Evolutionary conservation across 106 monocot species (phyloP).

Genomic region (Dendrobium chrysotoxum): DNA sequence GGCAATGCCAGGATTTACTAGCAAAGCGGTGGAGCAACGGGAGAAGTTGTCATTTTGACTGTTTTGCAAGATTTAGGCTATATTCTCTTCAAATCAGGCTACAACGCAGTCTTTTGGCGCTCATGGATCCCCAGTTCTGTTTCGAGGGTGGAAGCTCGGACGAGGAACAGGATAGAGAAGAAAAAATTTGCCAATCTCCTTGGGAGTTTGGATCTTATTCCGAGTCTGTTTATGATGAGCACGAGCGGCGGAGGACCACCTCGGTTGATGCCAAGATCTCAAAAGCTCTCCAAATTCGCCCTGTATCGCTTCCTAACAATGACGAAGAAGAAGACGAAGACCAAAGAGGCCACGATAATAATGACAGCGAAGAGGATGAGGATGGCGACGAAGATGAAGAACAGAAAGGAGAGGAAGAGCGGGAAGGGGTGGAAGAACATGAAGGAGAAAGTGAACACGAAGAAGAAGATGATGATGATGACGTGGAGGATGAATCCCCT

Average conservation of each 20-base stretch:
- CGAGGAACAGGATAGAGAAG: constrained; percentile 13
- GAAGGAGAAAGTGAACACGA: constrained; percentile 5
- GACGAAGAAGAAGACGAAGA: constrained; percentile 22
- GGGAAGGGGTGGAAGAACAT: background rate
- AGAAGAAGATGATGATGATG: constrained; percentile 7
- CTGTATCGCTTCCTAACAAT: constrained; percentile 26
- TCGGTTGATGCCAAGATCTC: constrained; percentile 85
- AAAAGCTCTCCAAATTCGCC: constrained; percentile 26
- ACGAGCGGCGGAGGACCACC: constrained; percentile 58
- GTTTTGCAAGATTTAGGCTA: too few relatives aligned
- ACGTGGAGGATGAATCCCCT: background rate
- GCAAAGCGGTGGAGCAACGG: too few relatives aligned
- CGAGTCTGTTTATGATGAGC: constrained; percentile 74
- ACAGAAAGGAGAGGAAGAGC: constrained; percentile 13
- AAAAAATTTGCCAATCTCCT: constrained; percentile 41
- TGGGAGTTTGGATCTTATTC: constrained; percentile 87
- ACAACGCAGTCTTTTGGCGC: background rate
- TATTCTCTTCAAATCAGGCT: too few relatives aligned
- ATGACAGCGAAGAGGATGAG: constrained; percentile 12
- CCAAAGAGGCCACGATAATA: constrained; percentile 13
- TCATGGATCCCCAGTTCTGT: constrained; percentile 13
- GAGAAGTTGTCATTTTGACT: too few relatives aligned
- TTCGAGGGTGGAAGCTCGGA: constrained; percentile 21
- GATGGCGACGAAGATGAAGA: constrained; percentile 8
- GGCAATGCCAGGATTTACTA: too few relatives aligned